These are phyloP conservation scores for Tuber borchii DNA, from an alignment of 495 filamentous ascomycete species.

Conservation along the genomic window DNA sequence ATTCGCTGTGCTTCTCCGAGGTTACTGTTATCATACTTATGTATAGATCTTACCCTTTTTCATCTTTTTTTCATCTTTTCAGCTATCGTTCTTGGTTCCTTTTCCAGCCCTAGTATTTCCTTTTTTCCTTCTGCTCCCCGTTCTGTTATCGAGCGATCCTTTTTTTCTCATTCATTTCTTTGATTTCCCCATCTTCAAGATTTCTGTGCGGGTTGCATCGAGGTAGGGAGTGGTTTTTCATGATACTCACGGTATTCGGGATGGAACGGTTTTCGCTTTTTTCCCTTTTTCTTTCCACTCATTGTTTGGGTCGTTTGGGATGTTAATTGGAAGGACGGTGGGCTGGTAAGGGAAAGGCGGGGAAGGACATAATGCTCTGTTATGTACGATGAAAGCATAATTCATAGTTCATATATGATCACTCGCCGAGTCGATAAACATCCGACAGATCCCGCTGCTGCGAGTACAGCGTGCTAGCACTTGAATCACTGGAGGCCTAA, in stretches of 20 bases:
- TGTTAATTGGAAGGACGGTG: background rate
- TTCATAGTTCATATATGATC: background rate
- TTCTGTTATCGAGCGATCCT: background rate
- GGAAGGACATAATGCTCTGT: background rate
- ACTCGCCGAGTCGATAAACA: background rate
- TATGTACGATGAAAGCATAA: slow-evolving; percentile 3
- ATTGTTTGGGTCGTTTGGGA: background rate
- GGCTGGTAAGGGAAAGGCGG: background rate
- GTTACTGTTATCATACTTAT: background rate
- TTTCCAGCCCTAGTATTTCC: background rate
- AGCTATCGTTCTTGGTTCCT: background rate
- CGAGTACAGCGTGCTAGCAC: background rate
- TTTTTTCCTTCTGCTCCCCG: background rate
- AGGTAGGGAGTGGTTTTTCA: slow-evolving; percentile 1
- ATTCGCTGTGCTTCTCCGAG: background rate
- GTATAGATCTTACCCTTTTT: slow-evolving; percentile 3
- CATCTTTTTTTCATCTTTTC: background rate
- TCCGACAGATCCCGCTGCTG: background rate
- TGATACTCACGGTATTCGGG: slow-evolving; percentile 2
- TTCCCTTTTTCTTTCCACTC: background rate
- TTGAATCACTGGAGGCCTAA: background rate
- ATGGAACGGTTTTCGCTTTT: background rate
- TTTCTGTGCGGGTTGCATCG: background rate
- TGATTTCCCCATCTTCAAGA: slow-evolving; percentile 3
- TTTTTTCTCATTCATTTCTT: background rate